Evolutionary conservation across 148 eudicot species (phyloP), one percentile per base, ranked within the genome.

Genomic region (Rhododendron simsii): DNA sequence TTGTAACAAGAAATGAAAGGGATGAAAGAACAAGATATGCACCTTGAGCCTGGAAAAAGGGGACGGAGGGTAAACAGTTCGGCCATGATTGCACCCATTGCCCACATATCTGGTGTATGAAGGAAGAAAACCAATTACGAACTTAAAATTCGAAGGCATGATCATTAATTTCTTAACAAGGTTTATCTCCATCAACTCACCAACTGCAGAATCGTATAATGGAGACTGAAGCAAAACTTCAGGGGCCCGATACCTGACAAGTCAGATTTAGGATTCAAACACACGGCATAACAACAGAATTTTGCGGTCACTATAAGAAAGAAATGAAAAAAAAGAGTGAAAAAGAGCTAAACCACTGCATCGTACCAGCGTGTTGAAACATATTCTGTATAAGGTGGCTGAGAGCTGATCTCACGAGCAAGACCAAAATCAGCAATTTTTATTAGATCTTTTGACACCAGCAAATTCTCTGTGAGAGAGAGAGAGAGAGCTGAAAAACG

Each of bases 61-160:
- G 99, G 99, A 81, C 95, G 95, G 21, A 94, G 94, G 78, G 95
- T 92, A 78, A 97, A 90, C 81, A 97, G 86, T 87, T 95, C 99
- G 41, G 98, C 98, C 96, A 97, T 97, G 87, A 95, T 95, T 51
- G 99, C 99, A 86, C 99, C 99, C 99, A 97, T 97, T 57, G 98
- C 99, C 99, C 99, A 97, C 98, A 97, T 94, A 91, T 97, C 98
- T 96, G 90, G 69, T 67, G 65, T 74, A 48, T 11, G 63, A 79
- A 84, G 84, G 47, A 39, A 37, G 71, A 48, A 37, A 28, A 15
- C 10, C 44, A 80, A 26, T 80, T 76, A 65, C 8, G 15, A 14
- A 33, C 7, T 14, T 30, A 33, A 15, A 85, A 20, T 53, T 45
- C 0, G 47, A 71, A 9, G 81, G 47, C 69, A 65, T 47, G 55